Conservation (phyloP, 805 yeast genomes). For the Metschnikowia drakensbergensis region DNA sequence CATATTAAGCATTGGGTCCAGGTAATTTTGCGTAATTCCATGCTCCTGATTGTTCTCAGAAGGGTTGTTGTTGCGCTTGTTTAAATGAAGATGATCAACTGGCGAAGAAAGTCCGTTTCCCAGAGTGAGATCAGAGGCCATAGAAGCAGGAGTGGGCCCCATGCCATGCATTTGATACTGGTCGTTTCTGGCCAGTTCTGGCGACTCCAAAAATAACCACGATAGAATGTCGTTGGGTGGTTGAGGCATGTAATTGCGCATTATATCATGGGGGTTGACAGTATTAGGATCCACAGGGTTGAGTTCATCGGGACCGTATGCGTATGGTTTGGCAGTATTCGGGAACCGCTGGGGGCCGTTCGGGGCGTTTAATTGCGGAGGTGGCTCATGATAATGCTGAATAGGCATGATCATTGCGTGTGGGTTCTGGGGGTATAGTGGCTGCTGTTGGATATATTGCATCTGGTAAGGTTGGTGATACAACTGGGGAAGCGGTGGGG, state of each 20-base stretch:
- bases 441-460: background rate
- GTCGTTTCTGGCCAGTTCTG: conserved; percentile 1
- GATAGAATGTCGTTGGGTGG: conserved; percentile 37
- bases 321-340: background rate
- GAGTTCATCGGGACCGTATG: background rate
- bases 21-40: conserved; percentile 1
- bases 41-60: background rate
- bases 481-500: conserved; percentile 2
- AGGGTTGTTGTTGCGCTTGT: background rate
- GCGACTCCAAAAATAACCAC: conserved; percentile 27
- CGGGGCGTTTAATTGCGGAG: background rate
- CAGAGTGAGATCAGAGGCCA: background rate
- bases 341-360: background rate
- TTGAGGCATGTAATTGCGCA: conserved; percentile 18
- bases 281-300: background rate
- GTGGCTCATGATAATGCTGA: background rate
- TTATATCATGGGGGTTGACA: conserved; percentile 1
- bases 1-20: conserved; percentile 15
- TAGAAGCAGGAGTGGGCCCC: background rate
- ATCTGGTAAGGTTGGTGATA: conserved; percentile 2
- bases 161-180: background rate
- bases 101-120: background rate
- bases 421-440: background rate
- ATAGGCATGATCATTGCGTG: background rate
- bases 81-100: background rate